A percentile compares a stretch with the other conserved stretches of the same genome.
Evolutionary conservation across 305 asterid species (phyloP).

Genomic region (Solanum hybrid): DNA sequence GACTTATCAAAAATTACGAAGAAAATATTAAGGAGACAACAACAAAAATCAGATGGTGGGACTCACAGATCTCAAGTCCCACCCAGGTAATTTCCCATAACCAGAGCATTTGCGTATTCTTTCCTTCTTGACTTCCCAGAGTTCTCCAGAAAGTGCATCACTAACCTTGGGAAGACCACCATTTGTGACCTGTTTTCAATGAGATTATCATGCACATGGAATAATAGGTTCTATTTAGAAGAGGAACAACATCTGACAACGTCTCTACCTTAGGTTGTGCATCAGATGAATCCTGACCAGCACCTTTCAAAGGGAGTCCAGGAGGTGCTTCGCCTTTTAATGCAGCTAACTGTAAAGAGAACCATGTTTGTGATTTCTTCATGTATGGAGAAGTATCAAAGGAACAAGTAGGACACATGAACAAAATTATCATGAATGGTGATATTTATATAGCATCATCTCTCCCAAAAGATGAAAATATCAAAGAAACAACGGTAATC

Average conservation of each 20-base stretch:
- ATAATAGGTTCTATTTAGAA: background rate
- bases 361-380: background rate
- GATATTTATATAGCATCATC: background rate
- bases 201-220: conserved; percentile 4
- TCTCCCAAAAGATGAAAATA: background rate
- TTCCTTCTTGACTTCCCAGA: conserved; percentile 94
- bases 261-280: conserved; percentile 66
- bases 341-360: conserved; percentile 83
- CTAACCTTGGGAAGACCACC: conserved; percentile 77
- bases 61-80: conserved; percentile 99
- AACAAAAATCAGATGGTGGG: conserved; percentile 4
- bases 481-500: background rate
- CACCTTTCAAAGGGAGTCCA: conserved; percentile 97
- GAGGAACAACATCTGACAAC: conserved; percentile 8
- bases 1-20: background rate
- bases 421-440: background rate
- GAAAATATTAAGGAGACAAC: background rate
- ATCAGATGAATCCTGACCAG: conserved; percentile 98
- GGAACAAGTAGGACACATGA: background rate
- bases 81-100: conserved; percentile 80
- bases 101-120: conserved; percentile 83
- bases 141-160: conserved; percentile 98
- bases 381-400: background rate
- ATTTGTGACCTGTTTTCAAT: conserved; percentile 53
- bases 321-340: conserved; percentile 99